Percentiles rank a stretch among this genome's conserved stretches.
Conservation (phyloP, 202 grass and related monocot species). For the Eragrostis tef region DNA sequence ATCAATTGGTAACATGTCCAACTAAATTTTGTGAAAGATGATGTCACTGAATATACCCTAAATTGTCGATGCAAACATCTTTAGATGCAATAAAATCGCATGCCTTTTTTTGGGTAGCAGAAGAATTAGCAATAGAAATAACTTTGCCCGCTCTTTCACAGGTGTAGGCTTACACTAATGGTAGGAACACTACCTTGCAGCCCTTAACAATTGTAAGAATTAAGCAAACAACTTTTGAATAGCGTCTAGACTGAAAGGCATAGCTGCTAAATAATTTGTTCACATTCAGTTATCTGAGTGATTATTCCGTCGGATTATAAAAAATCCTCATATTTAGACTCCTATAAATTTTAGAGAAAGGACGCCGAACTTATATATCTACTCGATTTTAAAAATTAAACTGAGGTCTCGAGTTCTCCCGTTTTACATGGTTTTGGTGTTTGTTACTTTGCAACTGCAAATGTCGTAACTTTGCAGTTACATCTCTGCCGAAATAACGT, state of each 20-base stretch:
- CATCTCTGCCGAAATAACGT: background rate
- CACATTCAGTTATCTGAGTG: background rate
- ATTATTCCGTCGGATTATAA: background rate
- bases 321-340: no score
- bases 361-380: no score
- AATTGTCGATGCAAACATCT: background rate
- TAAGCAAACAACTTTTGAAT: background rate
- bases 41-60: background rate
- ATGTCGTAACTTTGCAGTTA: background rate
- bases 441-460: background rate
- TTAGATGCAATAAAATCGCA: conserved; percentile 3
- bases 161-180: no score
- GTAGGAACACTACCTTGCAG: background rate
- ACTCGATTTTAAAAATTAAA: background rate
- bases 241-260: background rate
- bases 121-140: background rate
- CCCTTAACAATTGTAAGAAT: background rate
- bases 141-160: no score
- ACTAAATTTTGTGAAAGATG: background rate
- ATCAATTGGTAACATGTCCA: background rate
- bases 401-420: background rate
- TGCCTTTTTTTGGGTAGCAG: background rate
- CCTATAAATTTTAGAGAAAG: no score
- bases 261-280: background rate
- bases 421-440: background rate